Percentiles rank a stretch among this genome's conserved stretches.
Evolutionary conservation across 495 filamentous ascomycete genomes (phyloP).

Genomic region (Penicillium fimorum): DNA sequence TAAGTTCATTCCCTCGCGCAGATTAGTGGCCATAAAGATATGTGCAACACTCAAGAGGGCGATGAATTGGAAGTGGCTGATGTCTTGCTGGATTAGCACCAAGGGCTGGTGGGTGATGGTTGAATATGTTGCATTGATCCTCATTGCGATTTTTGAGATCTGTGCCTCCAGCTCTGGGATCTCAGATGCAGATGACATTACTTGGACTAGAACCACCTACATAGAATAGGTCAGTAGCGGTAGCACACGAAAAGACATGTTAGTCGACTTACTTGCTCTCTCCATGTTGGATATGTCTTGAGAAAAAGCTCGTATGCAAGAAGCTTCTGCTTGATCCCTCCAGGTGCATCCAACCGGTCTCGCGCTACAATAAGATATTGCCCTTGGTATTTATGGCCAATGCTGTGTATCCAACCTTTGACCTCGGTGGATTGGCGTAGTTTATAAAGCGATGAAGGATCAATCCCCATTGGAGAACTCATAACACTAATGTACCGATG

Average conservation of each 20-base stretch:
- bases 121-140: conserved; percentile 78
- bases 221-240: not conserved
- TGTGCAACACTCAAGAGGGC: conserved; percentile 80
- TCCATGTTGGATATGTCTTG: conserved; percentile 79
- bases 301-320: conserved; percentile 85
- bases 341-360: conserved; percentile 83
- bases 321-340: conserved; percentile 83
- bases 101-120: conserved; percentile 81
- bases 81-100: conserved; percentile 87
- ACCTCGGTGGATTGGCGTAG: conserved; percentile 68
- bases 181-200: conserved; percentile 77
- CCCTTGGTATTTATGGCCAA: conserved; percentile 68
- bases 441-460: conserved; percentile 65
- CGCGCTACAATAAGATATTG: conserved; percentile 84
- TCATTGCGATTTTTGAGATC: conserved; percentile 80
- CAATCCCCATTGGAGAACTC: conserved; percentile 44
- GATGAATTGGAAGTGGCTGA: conserved; percentile 79
- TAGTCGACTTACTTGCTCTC: conserved; percentile 56
- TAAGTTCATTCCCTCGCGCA: conserved; percentile 90
- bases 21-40: conserved; percentile 79
- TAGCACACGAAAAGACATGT: not conserved
- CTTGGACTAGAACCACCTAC: conserved; percentile 76
- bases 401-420: conserved; percentile 66
- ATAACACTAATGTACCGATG: conserved; percentile 80
- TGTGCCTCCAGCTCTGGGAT: conserved; percentile 75